These are phyloP conservation scores for Fusarium armeniacum DNA, from an alignment of 2,329 filamentous ascomycete species.

Conservation along the genomic window DNA sequence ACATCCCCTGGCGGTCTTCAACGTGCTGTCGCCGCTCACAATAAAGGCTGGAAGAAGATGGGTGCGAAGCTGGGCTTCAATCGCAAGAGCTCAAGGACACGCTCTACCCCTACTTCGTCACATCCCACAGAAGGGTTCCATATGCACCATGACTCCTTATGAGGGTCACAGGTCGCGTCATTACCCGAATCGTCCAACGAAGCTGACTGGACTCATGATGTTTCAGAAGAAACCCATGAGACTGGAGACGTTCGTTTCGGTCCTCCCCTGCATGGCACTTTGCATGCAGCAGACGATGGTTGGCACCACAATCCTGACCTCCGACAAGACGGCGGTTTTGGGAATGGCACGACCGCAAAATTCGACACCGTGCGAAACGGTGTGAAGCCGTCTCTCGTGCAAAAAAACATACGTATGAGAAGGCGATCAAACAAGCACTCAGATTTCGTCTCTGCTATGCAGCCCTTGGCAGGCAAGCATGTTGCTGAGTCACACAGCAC, in stretches of 20 bases:
- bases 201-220: constrained; percentile 42
- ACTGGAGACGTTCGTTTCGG: constrained; percentile 65
- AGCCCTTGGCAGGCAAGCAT: constrained; percentile 3
- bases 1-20: constrained; percentile 68
- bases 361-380: constrained; percentile 41
- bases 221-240: constrained; percentile 36
- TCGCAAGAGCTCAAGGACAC: constrained; percentile 64
- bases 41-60: constrained; percentile 75
- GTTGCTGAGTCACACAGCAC: constrained; percentile 13
- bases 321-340: constrained; percentile 51
- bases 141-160: constrained; percentile 62
- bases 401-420: constrained; percentile 47
- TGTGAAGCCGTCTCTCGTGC: constrained; percentile 41
- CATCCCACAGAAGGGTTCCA: constrained; percentile 55
- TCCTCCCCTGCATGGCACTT: constrained; percentile 54
- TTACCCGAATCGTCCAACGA: constrained; percentile 56
- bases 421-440: constrained; percentile 37
- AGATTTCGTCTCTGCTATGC: constrained; percentile 14
- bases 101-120: constrained; percentile 61
- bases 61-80: constrained; percentile 72
- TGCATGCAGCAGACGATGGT: constrained; percentile 38
- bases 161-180: constrained; percentile 71
- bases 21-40: constrained; percentile 67
- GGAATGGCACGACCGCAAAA: constrained; percentile 66
- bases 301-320: constrained; percentile 39